phyloP scores from a whole-genome alignment of 1,139 yeast species.

The Kodamaea sp. region DNA sequence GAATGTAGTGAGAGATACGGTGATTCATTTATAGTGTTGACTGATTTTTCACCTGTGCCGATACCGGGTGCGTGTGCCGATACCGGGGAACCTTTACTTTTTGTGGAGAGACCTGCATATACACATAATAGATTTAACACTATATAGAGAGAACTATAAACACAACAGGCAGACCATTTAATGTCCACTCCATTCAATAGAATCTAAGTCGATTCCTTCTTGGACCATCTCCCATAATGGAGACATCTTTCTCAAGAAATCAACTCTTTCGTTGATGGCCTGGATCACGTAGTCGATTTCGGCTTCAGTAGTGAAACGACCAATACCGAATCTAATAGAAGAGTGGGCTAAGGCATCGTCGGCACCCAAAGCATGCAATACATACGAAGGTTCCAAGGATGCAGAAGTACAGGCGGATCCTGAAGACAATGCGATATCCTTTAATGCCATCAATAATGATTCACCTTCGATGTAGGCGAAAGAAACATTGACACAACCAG shows the following conservation, averaged over 20 bases:
- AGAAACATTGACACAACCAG: conserved; percentile 95
- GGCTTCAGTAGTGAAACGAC: conserved; percentile 94
- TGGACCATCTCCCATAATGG: conserved; percentile 99
- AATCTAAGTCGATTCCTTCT: conserved; percentile 91
- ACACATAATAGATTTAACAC: background rate
- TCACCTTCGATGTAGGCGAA: conserved; percentile 99
- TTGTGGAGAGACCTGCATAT: conserved; percentile 1
- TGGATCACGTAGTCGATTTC: conserved; percentile 91
- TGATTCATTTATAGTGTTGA: too few species aligned
- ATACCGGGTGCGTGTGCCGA: conserved; percentile 1
- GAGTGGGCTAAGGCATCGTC: conserved; percentile 99
- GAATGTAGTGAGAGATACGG: too few species aligned
- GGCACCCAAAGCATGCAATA: conserved; percentile 93
- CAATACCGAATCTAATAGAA: conserved; percentile 94
- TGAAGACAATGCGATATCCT: conserved; percentile 92
- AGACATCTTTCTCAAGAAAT: conserved; percentile 85
- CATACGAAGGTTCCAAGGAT: conserved; percentile 95
- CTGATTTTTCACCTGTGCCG: conserved; percentile 4
- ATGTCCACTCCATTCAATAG: conserved; percentile 98
- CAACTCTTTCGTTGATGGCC: conserved; percentile 87
- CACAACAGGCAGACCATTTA: conserved; percentile 24
- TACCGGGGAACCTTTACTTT: background rate
- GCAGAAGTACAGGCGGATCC: conserved; percentile 99
- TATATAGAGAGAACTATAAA: background rate
- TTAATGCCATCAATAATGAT: conserved; percentile 93